These are phyloP conservation scores for Geranium incanum DNA, from an alignment of 441 rosid genomes.

Conservation along the genomic window DNA sequence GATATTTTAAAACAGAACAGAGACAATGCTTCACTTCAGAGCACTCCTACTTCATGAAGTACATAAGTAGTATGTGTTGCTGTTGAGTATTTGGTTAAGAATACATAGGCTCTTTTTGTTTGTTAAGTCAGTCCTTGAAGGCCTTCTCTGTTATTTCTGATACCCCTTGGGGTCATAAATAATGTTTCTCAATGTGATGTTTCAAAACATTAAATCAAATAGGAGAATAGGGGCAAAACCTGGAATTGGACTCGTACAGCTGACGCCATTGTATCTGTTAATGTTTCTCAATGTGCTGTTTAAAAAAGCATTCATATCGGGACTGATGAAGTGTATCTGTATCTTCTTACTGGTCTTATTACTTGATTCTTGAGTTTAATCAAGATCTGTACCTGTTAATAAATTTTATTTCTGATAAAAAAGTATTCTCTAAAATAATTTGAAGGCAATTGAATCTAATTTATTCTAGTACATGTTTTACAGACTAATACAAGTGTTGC, in stretches of 20 bases:
- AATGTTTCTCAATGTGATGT: background rate
- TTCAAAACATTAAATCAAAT: background rate
- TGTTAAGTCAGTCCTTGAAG: background rate
- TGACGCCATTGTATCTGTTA: background rate
- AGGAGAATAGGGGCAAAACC: background rate
- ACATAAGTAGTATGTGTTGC: background rate
- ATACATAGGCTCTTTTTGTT: background rate
- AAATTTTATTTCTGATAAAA: too few relatives aligned
- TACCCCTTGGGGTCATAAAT: background rate
- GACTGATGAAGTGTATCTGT: background rate
- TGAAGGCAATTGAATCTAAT: too few relatives aligned
- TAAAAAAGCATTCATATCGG: too few relatives aligned
- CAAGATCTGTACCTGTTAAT: too few relatives aligned
- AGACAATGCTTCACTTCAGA: background rate
- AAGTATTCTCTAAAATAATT: too few relatives aligned
- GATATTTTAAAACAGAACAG: background rate
- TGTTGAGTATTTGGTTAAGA: background rate
- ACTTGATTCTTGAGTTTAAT: background rate
- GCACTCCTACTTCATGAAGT: background rate
- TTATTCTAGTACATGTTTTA: constrained; percentile 18
- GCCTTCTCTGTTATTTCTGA: background rate
- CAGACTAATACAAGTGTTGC: constrained; percentile 99
- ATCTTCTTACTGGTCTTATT: background rate
- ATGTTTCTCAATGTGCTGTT: background rate
- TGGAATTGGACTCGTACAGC: background rate